phyloP scores from a whole-genome alignment of 192 early-diverging fungal genomes.

The Entomortierella beljakovae region DNA sequence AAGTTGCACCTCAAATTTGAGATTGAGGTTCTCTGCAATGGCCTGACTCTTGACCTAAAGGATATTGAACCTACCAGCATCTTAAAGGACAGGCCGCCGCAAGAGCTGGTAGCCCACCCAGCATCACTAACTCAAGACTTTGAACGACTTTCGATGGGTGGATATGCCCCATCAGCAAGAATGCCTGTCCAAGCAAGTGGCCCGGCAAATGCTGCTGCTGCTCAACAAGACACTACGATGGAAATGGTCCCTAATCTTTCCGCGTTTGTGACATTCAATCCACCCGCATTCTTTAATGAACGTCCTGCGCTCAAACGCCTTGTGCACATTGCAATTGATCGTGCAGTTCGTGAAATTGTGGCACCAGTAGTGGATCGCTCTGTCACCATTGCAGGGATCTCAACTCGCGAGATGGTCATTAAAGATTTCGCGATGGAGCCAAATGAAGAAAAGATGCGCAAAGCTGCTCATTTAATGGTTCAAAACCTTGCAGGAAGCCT shows the following conservation, averaged over 20 bases:
- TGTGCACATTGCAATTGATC: constrained; percentile 89
- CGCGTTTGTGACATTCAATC: constrained; percentile 82
- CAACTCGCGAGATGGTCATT: constrained; percentile 90
- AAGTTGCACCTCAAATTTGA: constrained; percentile 98
- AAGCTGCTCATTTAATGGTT: constrained; percentile 95
- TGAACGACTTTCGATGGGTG: constrained; percentile 52
- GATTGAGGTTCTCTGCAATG: constrained; percentile 98
- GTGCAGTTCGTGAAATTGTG: constrained; percentile 90
- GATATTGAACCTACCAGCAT: constrained; percentile 74
- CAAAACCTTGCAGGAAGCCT: constrained; percentile 90
- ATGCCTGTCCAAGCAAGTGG: constrained; percentile 31
- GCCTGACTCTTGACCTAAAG: constrained; percentile 86
- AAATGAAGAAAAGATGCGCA: constrained; percentile 93
- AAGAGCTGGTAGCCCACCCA: constrained; percentile 47
- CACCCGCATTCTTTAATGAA: constrained; percentile 82
- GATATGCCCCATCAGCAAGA: constrained; percentile 40
- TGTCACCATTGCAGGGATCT: constrained; percentile 92
- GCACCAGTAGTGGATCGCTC: constrained; percentile 93
- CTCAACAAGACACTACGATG: constrained; percentile 17
- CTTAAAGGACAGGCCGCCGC: constrained; percentile 70
- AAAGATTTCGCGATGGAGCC: constrained; percentile 98
- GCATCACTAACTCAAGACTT: constrained; percentile 47
- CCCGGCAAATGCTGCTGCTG: constrained; percentile 5
- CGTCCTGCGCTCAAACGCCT: constrained; percentile 91
- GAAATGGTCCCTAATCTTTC: constrained; percentile 70